Percentiles rank a stretch among this genome's conserved stretches.
Evolutionary conservation across 805 yeast genomes (phyloP).

Genomic region (Starmerella apis): DNA sequence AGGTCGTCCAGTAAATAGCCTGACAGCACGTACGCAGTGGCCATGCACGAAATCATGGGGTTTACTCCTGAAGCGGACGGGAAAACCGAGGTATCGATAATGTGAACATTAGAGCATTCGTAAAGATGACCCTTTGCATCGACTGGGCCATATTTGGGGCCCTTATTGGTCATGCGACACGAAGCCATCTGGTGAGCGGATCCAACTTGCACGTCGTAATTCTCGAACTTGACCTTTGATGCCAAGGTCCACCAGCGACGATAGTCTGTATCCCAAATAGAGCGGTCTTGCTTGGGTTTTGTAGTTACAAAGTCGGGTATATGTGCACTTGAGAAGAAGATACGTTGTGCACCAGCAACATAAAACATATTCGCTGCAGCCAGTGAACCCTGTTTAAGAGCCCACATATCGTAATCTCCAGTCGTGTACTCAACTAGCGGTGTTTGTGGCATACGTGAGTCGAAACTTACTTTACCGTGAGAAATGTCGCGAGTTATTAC

Average conservation of each 20-base stretch:
- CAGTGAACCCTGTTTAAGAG: conserved; percentile 35
- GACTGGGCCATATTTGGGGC: conserved; percentile 39
- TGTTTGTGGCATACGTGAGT: conserved; percentile 31
- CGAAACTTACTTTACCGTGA: conserved; percentile 30
- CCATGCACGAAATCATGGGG: conserved; percentile 44
- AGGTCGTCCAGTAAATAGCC: conserved; percentile 32
- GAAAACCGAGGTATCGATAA: conserved; percentile 43
- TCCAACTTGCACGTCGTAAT: conserved; percentile 35
- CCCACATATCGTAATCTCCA: conserved; percentile 36
- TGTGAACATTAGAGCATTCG: conserved; percentile 41
- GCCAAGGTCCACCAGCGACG: conserved; percentile 28
- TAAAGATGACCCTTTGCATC: conserved; percentile 39
- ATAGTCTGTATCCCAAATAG: conserved; percentile 38
- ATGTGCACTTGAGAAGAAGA: conserved; percentile 30
- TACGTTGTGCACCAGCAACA: conserved; percentile 41
- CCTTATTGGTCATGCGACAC: conserved; percentile 37
- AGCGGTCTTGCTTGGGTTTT: conserved; percentile 31
- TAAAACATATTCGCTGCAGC: conserved; percentile 39
- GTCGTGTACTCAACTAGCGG: conserved; percentile 35
- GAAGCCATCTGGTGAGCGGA: conserved; percentile 48
- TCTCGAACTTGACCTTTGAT: conserved; percentile 20
- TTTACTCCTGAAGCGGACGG: conserved; percentile 47
- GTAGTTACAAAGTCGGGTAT: conserved; percentile 34
- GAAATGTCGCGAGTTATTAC: conserved; percentile 41
- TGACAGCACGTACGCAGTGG: conserved; percentile 39